These are phyloP conservation scores for Ormosia emarginata DNA, from an alignment of 306 rosid genomes.

Conservation along the genomic window DNA sequence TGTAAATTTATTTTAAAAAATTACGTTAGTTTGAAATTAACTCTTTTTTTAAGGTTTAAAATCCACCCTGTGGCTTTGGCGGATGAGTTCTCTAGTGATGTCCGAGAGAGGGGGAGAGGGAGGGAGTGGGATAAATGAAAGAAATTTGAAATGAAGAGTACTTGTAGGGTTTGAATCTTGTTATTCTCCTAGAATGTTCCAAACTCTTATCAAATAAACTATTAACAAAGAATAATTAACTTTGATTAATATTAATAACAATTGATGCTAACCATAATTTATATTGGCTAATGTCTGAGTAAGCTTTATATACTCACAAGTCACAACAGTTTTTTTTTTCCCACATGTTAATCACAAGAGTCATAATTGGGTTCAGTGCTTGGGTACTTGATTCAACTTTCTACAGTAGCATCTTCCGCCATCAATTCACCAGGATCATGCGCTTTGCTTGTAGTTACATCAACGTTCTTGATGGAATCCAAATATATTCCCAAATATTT, in stretches of 20 bases:
- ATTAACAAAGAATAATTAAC: no score
- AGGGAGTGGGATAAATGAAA: no score
- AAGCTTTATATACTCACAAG: background rate
- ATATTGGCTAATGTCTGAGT: background rate
- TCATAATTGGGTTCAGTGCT: background rate
- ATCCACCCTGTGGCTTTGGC: no score
- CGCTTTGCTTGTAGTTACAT: background rate
- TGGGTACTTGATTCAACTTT: slow-evolving; percentile 3
- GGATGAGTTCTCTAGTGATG: no score
- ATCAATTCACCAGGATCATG: background rate
- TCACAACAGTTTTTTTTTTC: background rate
- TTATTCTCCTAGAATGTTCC: no score
- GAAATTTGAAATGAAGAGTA: no score
- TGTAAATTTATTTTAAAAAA: no score
- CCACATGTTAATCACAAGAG: background rate
- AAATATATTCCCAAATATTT: background rate
- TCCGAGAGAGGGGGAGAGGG: no score
- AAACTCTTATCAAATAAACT: no score
- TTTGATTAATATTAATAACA: background rate
- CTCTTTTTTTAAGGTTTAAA: no score
- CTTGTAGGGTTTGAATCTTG: no score
- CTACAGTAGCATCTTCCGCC: background rate
- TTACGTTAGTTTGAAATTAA: no score
- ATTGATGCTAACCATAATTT: background rate
- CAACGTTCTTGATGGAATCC: background rate